Evolutionary conservation across 257 asterid species (phyloP), one percentile per base, ranked within the genome.

Genomic region (Phtheirospermum japonicum): DNA sequence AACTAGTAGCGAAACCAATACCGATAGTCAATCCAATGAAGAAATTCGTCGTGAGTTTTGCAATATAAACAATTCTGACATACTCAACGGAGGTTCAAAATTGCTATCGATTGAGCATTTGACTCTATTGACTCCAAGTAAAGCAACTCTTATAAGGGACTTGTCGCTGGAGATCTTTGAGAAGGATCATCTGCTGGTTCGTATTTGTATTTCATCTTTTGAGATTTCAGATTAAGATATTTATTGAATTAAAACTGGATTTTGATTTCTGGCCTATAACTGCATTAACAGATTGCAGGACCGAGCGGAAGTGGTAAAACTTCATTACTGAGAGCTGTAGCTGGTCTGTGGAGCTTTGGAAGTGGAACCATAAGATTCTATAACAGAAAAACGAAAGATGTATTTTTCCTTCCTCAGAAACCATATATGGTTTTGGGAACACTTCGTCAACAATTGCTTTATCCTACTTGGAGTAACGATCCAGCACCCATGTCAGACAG

Each of bases 221-320:
- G 16, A 32, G 42, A 34, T 57, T 18, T 59, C 43, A 68, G 55
- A 63, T 70, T 18, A 59, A 49, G 58, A 59, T 32, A 50, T 62
- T 61, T 19, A 23, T 7, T 19, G n/a, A 40, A 31, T 65, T 33
- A 16, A 40, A 34, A 68, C 59, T 43, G 30, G 55, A 57, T 51
- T 58, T 9, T 53, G 67, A 23, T 36, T n/a, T 52, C 53, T 63
- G 64, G 26, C 69, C 20, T 26, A 58, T 72, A 46, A 71, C 71
- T 76, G 65, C 56, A 39, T 67, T 72, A 65, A 81, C 85, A 87
- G 96, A 63, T 88, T 68, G 73, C 91, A 45, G 96, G 96, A 59
- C 95, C 94, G 9, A 88, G 96, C 66, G 96, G 96, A 53, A 83
- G 89, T 70, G 95, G 95, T 55, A 88, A 88, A 77, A 88, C 96